A percentile compares a stretch with the other conserved stretches of the same genome.
These are phyloP conservation scores for Phytomonas sp. DNA, from an alignment of 208 protist species.

Conservation along the genomic window DNA sequence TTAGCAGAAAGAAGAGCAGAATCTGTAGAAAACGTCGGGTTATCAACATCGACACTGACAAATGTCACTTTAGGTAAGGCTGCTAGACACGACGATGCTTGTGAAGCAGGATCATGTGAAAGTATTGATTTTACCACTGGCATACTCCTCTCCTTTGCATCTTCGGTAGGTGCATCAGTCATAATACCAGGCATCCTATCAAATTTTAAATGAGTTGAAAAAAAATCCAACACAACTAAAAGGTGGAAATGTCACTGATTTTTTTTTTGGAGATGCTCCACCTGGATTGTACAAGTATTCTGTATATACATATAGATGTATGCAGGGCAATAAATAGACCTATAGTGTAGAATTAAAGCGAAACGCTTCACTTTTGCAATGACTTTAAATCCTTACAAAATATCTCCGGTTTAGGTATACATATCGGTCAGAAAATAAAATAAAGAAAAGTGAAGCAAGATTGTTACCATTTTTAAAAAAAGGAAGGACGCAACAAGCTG, in stretches of 20 bases:
- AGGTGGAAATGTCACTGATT: not conserved
- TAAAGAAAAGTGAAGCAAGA: conserved; percentile 1
- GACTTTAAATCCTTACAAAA: not conserved
- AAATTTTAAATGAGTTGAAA: not conserved
- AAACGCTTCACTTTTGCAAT: not conserved
- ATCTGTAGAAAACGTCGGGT: not conserved
- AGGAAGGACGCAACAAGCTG: not conserved
- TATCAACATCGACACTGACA: not conserved
- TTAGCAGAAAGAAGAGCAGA: not conserved
- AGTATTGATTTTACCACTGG: not conserved
- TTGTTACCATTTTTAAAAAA: conserved; percentile 3
- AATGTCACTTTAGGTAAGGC: not conserved
- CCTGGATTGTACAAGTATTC: not conserved
- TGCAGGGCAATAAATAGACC: not conserved
- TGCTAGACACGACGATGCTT: not conserved
- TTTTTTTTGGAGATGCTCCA: not conserved
- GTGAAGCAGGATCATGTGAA: not conserved
- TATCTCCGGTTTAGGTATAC: not conserved
- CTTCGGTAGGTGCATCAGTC: not conserved
- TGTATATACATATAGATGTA: conserved; percentile 1
- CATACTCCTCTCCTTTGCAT: not conserved
- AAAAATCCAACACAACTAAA: not conserved
- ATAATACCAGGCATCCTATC: not conserved
- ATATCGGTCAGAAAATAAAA: not conserved
- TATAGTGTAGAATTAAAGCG: not conserved